Percentiles rank a stretch among this genome's conserved stretches.
phyloP scores from a whole-genome alignment of 257 asterid species.

The Scutellaria barbata region DNA sequence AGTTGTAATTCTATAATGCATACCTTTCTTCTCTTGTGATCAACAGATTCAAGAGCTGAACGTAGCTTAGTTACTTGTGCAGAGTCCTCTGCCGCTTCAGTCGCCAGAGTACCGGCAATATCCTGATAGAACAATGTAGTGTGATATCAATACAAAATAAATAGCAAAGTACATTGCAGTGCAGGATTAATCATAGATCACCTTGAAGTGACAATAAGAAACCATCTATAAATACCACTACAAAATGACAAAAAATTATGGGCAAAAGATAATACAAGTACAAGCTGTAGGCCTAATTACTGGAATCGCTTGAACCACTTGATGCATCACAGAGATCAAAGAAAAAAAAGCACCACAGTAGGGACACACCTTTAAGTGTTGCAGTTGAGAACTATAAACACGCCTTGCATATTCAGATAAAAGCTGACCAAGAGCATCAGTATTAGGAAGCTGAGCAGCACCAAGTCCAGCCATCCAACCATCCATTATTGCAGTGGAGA shows the following conservation, averaged over 20 bases:
- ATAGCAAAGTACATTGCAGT: constrained; percentile 1
- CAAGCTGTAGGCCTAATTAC: constrained; percentile 8
- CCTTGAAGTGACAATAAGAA: constrained; percentile 6
- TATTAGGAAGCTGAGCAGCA: constrained; percentile 84
- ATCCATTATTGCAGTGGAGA: constrained; percentile 99
- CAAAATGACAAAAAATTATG: constrained; percentile 1
- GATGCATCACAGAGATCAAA: constrained; percentile 8
- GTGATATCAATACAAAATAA: constrained; percentile 23
- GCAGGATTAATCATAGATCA: constrained; percentile 23
- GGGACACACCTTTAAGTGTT: constrained; percentile 80
- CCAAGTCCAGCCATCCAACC: constrained; percentile 99
- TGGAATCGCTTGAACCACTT: constrained; percentile 12
- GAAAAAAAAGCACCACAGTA: constrained; percentile 12
- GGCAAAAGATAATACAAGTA: not conserved
- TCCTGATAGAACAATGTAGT: constrained; percentile 57
- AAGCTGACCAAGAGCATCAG: constrained; percentile 99
- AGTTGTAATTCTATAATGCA: constrained; percentile 16
- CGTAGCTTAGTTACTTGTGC: constrained; percentile 96
- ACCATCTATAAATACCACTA: not conserved
- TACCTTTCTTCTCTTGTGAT: constrained; percentile 99
- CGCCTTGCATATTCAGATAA: constrained; percentile 91
- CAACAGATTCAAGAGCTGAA: constrained; percentile 96
- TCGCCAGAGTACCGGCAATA: constrained; percentile 97
- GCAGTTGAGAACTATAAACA: constrained; percentile 88
- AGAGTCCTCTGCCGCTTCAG: constrained; percentile 89